These are phyloP conservation scores for Closterium sp. DNA, from an alignment of 139 green algal species.

Conservation along the genomic window DNA sequence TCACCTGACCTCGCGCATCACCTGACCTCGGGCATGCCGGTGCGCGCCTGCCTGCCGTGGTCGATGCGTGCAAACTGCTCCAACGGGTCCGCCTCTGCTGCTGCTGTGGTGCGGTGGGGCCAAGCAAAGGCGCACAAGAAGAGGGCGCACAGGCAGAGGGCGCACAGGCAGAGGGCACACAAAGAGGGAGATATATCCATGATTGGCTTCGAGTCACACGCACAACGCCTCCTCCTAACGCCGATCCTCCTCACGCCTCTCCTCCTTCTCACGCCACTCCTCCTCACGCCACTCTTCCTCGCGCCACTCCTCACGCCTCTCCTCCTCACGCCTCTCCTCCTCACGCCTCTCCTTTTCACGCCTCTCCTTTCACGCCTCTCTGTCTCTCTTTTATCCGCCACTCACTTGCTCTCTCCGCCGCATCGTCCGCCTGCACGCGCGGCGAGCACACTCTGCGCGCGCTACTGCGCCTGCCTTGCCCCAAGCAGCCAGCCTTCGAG, in stretches of 20 bases:
- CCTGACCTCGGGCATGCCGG: conserved; percentile 59
- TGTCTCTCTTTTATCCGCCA: background rate
- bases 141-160: too few relatives aligned
- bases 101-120: too few relatives aligned
- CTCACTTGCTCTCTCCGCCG: background rate
- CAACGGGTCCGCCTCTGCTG: background rate
- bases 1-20: background rate
- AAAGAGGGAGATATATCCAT: too few relatives aligned
- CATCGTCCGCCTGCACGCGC: background rate
- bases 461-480: background rate
- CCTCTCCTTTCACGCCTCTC: background rate
- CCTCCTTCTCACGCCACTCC: background rate
- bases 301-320: background rate
- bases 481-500: background rate
- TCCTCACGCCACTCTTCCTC: too few relatives aligned
- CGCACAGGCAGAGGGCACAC: too few relatives aligned
- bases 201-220: too few relatives aligned
- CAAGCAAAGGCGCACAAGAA: background rate
- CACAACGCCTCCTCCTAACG: too few relatives aligned
- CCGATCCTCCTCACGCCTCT: too few relatives aligned
- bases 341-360: background rate
- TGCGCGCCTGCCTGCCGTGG: conserved; percentile 10
- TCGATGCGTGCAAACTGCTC: conserved; percentile 14
- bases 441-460: background rate
- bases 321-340: too few relatives aligned